Percentiles rank a stretch among this genome's conserved stretches.
Conservation (phyloP, 306 rosid genomes). For the Urtica urens region DNA sequence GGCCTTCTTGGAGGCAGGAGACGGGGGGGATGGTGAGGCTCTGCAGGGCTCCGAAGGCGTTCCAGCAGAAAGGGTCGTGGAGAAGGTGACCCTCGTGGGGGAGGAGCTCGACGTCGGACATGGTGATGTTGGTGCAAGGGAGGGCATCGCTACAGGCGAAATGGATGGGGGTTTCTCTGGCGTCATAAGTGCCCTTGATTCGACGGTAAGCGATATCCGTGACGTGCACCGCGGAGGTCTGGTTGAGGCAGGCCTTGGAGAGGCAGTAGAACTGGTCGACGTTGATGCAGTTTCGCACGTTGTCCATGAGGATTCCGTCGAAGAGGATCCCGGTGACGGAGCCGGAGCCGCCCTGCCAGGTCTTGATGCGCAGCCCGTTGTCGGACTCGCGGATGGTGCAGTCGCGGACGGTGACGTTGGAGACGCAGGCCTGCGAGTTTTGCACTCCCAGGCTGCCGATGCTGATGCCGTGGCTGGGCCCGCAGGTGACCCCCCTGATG, state of each 20-base stretch:
- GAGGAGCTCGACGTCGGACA: constrained; percentile 71
- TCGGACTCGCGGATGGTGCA: constrained; percentile 60
- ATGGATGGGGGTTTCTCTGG: constrained; percentile 77
- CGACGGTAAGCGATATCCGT: constrained; percentile 43
- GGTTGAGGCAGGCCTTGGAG: constrained; percentile 57
- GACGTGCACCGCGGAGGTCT: constrained; percentile 73
- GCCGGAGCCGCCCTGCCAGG: constrained; percentile 88
- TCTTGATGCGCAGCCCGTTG: constrained; percentile 72
- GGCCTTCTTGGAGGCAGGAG: constrained; percentile 69
- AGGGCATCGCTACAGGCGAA: constrained; percentile 83
- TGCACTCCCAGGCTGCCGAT: constrained; percentile 87
- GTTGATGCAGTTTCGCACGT: constrained; percentile 28
- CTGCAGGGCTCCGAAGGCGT: constrained; percentile 74
- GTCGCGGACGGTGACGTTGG: constrained; percentile 60
- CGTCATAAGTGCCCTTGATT: constrained; percentile 90
- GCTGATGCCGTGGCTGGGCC: constrained; percentile 96
- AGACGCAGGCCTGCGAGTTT: constrained; percentile 77
- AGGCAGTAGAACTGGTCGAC: constrained; percentile 87
- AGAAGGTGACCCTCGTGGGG: constrained; percentile 66
- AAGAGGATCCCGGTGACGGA: constrained; percentile 48
- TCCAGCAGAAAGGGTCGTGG: constrained; percentile 95
- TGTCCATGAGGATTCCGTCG: constrained; percentile 73
- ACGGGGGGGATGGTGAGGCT: constrained; percentile 79
- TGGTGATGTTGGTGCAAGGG: constrained; percentile 77
- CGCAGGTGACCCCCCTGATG: constrained; percentile 78